A percentile compares a stretch with the other conserved stretches of the same genome.
Conservation (phyloP, 495 filamentous ascomycete genomes). For the Podospora australis region DNA sequence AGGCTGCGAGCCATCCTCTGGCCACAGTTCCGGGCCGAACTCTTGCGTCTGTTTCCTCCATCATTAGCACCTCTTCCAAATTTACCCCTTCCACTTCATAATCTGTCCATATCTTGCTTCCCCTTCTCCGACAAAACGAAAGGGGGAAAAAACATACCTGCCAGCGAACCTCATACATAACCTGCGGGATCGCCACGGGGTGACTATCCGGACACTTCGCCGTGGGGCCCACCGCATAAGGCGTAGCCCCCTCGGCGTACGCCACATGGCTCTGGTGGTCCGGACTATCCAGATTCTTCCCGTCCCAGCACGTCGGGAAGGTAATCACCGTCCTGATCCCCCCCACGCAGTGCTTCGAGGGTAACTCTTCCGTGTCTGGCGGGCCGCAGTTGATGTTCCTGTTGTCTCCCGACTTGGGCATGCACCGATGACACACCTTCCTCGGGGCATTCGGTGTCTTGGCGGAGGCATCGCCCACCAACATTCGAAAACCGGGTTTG, state of each 20-base stretch:
- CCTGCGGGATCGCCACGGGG: slow-evolving; percentile 52
- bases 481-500: slow-evolving; percentile 37
- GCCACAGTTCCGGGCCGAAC: slow-evolving; percentile 36
- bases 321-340: slow-evolving; percentile 42
- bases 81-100: slow-evolving; percentile 43
- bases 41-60: too few relatives aligned
- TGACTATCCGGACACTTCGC: slow-evolving; percentile 52
- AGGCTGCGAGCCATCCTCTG: slow-evolving; percentile 9
- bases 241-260: slow-evolving; percentile 40
- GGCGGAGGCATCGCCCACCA: slow-evolving; percentile 30
- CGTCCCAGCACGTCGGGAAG: slow-evolving; percentile 49
- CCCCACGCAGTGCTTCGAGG: slow-evolving; percentile 31
- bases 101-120: too few relatives aligned
- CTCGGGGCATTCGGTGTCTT: slow-evolving; percentile 17
- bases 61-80: slow-evolving; percentile 44
- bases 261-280: slow-evolving; percentile 48
- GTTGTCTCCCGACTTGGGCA: slow-evolving; percentile 33
- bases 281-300: slow-evolving; percentile 26
- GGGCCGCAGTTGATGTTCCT: slow-evolving; percentile 43
- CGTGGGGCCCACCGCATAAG: slow-evolving; percentile 29
- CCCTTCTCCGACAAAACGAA: too few relatives aligned
- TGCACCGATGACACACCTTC: slow-evolving; percentile 41
- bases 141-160: slow-evolving; percentile 41
- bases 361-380: slow-evolving; percentile 36
- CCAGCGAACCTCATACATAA: slow-evolving; percentile 62